phyloP scores from a whole-genome alignment of 208 protist species.

The Crithidia bombi region DNA sequence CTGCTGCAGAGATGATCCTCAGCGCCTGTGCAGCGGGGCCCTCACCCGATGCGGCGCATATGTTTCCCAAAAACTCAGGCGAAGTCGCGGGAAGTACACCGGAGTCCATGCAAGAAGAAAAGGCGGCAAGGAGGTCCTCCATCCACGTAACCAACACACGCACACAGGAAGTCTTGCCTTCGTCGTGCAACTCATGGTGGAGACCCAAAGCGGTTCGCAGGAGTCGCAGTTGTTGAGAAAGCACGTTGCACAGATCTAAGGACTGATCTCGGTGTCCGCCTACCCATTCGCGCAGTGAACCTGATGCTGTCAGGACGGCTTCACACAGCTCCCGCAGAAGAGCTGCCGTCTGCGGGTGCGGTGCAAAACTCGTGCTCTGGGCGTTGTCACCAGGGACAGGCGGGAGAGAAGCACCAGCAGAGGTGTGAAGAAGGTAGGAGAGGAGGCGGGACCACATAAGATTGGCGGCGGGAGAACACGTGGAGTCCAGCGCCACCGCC shows the following conservation, averaged over 20 bases:
- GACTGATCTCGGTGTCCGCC: slow-evolving; percentile 11
- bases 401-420: neutral
- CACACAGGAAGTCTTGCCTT: neutral
- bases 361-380: neutral
- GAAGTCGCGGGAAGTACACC: slow-evolving; percentile 14
- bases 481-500: neutral
- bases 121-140: slow-evolving; percentile 18
- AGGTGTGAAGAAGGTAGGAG: slow-evolving; percentile 13
- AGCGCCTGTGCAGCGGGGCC: slow-evolving; percentile 21
- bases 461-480: slow-evolving; percentile 6
- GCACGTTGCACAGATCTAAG: slow-evolving; percentile 15
- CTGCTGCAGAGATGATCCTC: slow-evolving; percentile 1
- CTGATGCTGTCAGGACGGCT: neutral
- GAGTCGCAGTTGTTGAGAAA: slow-evolving; percentile 9
- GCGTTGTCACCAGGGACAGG: neutral
- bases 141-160: slow-evolving; percentile 3
- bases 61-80: slow-evolving; percentile 6
- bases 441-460: slow-evolving; percentile 12
- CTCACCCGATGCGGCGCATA: neutral
- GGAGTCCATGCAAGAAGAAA: slow-evolving; percentile 12
- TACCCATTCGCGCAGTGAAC: slow-evolving; percentile 24
- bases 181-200: neutral
- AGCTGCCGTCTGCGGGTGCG: neutral
- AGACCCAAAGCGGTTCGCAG: neutral
- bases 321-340: slow-evolving; percentile 32